Evolutionary conservation across 495 filamentous ascomycete species (phyloP).

Genomic region (Penicillium angulare): DNA sequence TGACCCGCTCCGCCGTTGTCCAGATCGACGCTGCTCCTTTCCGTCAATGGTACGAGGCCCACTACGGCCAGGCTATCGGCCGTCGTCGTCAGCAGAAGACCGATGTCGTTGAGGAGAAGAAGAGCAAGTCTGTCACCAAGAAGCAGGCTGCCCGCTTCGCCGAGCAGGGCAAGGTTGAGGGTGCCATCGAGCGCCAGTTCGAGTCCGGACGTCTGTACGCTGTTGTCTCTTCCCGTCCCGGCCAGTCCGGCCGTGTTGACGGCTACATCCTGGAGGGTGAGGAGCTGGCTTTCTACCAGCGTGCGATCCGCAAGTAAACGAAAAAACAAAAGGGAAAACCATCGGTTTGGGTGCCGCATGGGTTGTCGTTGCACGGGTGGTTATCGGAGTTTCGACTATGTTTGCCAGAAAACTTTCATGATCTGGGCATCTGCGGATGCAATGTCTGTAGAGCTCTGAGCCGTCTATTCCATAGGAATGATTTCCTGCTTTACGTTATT

Average conservation of each 20-base stretch:
- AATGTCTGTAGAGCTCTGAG: conserved; percentile 47
- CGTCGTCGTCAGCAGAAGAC: conserved; percentile 85
- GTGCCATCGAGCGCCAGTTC: conserved; percentile 92
- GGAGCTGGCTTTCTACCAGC: conserved; percentile 99
- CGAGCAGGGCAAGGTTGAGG: conserved; percentile 86
- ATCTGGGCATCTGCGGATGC: conserved; percentile 44
- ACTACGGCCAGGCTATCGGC: conserved; percentile 89
- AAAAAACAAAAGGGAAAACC: conserved; percentile 36
- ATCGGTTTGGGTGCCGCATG: conserved; percentile 23
- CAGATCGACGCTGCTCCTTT: conserved; percentile 98
- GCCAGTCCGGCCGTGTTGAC: conserved; percentile 93
- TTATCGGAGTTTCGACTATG: conserved; percentile 50
- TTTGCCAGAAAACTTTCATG: conserved; percentile 41
- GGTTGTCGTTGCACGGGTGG: conserved; percentile 40
- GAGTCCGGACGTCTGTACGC: conserved; percentile 96
- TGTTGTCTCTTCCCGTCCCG: conserved; percentile 85
- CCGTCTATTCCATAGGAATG: conserved; percentile 41
- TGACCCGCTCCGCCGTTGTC: conserved; percentile 97
- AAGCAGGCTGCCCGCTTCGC: conserved; percentile 89
- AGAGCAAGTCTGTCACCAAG: conserved; percentile 87
- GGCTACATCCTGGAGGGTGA: conserved; percentile 99
- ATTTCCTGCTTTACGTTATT: conserved; percentile 31
- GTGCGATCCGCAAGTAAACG: conserved; percentile 93
- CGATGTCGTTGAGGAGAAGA: conserved; percentile 72
- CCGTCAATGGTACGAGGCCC: conserved; percentile 99